Percentiles rank a stretch among this genome's conserved stretches.
Conservation (phyloP, 106 monocot genomes). For the Phalaenopsis aphrodite region DNA sequence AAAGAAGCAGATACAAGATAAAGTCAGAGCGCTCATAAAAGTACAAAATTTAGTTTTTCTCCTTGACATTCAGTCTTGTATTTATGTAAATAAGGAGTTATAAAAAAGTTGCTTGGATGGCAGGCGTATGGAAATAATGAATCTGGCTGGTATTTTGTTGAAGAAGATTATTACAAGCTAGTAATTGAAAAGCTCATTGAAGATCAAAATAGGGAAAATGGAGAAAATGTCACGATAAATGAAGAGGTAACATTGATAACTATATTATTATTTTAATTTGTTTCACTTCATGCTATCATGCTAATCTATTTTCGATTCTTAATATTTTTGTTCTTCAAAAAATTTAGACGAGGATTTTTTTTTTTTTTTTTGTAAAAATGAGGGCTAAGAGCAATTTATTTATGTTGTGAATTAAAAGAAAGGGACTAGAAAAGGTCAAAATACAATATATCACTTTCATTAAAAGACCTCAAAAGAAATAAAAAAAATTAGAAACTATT, state of each 20-base stretch:
- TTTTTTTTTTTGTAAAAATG: too few relatives aligned
- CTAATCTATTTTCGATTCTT: not conserved
- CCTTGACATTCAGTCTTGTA: not conserved
- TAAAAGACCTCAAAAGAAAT: too few relatives aligned
- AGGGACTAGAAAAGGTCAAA: too few relatives aligned
- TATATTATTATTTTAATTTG: not conserved
- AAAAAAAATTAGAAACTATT: too few relatives aligned
- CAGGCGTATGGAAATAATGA: slow-evolving; percentile 6
- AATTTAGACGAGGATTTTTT: too few relatives aligned
- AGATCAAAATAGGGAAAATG: not conserved
- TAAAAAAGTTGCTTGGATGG: not conserved
- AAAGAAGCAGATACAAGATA: not conserved
- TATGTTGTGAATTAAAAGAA: too few relatives aligned
- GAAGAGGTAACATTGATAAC: not conserved
- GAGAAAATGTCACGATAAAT: not conserved
- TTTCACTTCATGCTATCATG: not conserved
- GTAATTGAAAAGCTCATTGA: slow-evolving; percentile 1
- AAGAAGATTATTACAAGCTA: slow-evolving; percentile 9
- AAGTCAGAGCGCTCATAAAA: not conserved
- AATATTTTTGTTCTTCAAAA: not conserved
- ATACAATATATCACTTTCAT: too few relatives aligned
- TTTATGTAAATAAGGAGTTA: not conserved
- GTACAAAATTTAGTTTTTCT: not conserved
- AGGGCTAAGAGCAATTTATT: too few relatives aligned
- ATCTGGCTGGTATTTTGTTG: slow-evolving; percentile 8